phyloP scores from a whole-genome alignment of 2,329 filamentous ascomycete species.

The Xylaria sp. region DNA sequence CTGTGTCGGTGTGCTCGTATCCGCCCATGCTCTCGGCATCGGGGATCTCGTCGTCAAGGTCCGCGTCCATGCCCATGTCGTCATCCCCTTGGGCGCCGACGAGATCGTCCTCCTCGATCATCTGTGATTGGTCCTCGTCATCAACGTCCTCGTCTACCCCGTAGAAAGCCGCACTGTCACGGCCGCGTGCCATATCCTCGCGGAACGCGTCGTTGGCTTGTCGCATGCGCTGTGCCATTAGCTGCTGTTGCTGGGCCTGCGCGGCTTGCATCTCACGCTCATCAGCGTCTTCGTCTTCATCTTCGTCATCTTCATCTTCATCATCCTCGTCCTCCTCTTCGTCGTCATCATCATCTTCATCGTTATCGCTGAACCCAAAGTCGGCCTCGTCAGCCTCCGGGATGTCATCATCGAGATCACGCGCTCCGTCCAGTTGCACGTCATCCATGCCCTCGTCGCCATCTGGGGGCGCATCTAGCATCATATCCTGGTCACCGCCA shows the following conservation, averaged over 20 bases:
- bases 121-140: conserved; percentile 66
- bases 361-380: conserved; percentile 61
- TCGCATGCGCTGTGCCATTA: conserved; percentile 63
- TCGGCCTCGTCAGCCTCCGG: conserved; percentile 71
- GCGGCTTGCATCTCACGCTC: conserved; percentile 47
- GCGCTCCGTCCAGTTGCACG: conserved; percentile 64
- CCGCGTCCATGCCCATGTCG: conserved; percentile 71
- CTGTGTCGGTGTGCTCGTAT: conserved; percentile 83
- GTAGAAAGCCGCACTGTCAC: conserved; percentile 62
- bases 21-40: conserved; percentile 68
- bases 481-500: conserved; percentile 56
- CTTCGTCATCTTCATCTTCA: conserved; percentile 54
- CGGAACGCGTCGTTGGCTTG: conserved; percentile 71
- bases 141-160: conserved; percentile 65
- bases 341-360: conserved; percentile 55
- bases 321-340: conserved; percentile 52
- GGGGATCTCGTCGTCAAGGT: conserved; percentile 77
- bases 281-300: conserved; percentile 46
- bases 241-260: conserved; percentile 59
- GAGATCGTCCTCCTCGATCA: conserved; percentile 73
- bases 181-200: conserved; percentile 65
- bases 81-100: conserved; percentile 49
- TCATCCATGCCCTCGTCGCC: conserved; percentile 58
- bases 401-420: conserved; percentile 78
- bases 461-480: conserved; percentile 45